Base-by-base conservation (phyloP, 2,329 filamentous ascomycete species). In the Aschersonia sp. region DNA sequence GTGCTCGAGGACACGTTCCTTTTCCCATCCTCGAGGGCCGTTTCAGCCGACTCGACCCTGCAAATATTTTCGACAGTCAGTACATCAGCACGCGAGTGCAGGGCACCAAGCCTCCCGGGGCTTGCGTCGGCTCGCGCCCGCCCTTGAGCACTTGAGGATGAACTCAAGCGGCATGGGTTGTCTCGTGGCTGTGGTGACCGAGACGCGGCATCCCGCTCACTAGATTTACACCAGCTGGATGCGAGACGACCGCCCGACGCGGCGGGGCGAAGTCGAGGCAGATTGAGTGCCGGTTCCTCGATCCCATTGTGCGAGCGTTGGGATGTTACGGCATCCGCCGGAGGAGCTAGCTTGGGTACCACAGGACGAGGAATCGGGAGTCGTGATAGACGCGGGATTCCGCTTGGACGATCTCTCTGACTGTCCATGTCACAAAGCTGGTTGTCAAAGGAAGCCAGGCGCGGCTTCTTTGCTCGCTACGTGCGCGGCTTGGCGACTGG, bases 191-290 rank as follows among this genome's bases (percentile, higher is more conserved):
- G 32, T 4, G 49, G 49, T 6, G 43, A 52, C 49, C 40, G 57
- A 39, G 46, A 55, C 39, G 46, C 50, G 30, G 30, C 52, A 44
- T 14, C 47, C 49, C 53, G 10, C 47, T 51, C 30, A 53, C 50
- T 14, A 52, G 51, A 1, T 49, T 54, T 45, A 47, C 50, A 54
- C 42, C 54, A 48, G 45, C 53, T 54, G 5, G 58, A 47, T 29
- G 58, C 59, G 37, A 70, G 58, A 50, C 62, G 66, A 49, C 64
- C 63, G 47, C 66, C 61, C 4, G 70, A 69, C 43, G 64, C 47
- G n/a, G 65, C 57, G 30, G 63, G 50, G 32, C 69, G 65, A 10
- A 71, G 59, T 47, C 66, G 66, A 12, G 68, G 65, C 43, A 62
- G 64, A 49, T 63, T 63, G 42, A 69, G 52, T 31, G 66, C 62